Evolutionary conservation across 139 green algal genomes (phyloP).

Genomic region (Chlorella sp.): DNA sequence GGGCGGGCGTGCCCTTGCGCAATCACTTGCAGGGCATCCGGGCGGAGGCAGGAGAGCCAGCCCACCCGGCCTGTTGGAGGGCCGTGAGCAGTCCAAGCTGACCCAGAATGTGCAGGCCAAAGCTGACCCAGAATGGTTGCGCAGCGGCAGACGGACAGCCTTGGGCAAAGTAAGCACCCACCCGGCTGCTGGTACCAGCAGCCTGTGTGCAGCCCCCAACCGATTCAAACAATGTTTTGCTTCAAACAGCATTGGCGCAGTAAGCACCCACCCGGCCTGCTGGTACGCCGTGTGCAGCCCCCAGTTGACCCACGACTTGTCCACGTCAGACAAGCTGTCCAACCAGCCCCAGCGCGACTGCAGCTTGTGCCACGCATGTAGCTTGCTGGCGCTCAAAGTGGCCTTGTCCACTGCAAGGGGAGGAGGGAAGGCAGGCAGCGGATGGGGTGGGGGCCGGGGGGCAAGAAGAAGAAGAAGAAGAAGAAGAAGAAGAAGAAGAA

Average conservation of each 20-base stretch:
- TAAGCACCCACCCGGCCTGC: conserved; percentile 23
- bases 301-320: conserved; percentile 70
- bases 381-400: background rate
- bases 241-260: no score
- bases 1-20: background rate
- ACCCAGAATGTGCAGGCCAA: no score
- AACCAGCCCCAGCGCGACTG: conserved; percentile 49
- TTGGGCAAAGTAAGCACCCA: conserved; percentile 3
- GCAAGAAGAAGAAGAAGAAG: no score
- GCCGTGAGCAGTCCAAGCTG: no score
- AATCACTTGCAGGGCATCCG: background rate
- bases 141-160: no score
- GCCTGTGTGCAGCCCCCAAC: conserved; percentile 60
- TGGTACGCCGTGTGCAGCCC: conserved; percentile 52
- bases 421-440: background rate
- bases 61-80: no score
- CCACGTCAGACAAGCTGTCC: conserved; percentile 11
- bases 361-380: background rate
- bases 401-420: conserved; percentile 20
- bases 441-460: background rate
- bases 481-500: no score
- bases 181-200: conserved; percentile 34
- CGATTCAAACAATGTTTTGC: no score
- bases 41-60: no score
- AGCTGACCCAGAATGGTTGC: no score